Conservation (phyloP, 768 basidiomycete genomes). For the Trametes cinnabarina region DNA sequence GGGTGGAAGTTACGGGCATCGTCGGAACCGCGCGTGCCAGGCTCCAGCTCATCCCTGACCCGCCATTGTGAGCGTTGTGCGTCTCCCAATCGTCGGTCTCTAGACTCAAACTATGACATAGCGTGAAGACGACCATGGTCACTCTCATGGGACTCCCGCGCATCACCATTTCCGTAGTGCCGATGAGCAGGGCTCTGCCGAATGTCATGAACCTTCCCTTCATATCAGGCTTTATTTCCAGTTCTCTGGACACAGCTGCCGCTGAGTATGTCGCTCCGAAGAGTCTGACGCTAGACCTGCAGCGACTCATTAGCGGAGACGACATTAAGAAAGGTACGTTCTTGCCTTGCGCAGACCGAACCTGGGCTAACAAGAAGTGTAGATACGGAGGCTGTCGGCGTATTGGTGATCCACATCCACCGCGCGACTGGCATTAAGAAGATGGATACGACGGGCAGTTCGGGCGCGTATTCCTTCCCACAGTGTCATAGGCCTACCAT, state of each 20-base stretch:
- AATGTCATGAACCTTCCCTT: slow-evolving; percentile 80
- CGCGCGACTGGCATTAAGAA: slow-evolving; percentile 51
- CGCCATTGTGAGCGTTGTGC: slow-evolving; percentile 48
- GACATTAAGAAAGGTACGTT: slow-evolving; percentile 45
- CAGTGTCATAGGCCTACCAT: background rate
- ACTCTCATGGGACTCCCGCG: slow-evolving; percentile 72
- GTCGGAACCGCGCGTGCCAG: slow-evolving; percentile 61
- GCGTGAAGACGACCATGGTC: slow-evolving; percentile 47
- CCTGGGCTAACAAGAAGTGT: background rate
- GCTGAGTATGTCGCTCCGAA: slow-evolving; percentile 68
- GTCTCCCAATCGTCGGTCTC: background rate
- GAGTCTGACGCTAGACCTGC: slow-evolving; percentile 67
- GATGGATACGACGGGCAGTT: slow-evolving; percentile 37
- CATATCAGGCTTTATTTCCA: slow-evolving; percentile 66
- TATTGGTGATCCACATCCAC: slow-evolving; percentile 64
- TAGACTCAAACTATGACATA: slow-evolving; percentile 5
- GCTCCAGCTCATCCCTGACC: slow-evolving; percentile 71
- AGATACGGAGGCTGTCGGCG: slow-evolving; percentile 58
- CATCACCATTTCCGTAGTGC: slow-evolving; percentile 62
- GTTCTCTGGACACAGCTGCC: slow-evolving; percentile 59
- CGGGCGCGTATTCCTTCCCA: slow-evolving; percentile 26
- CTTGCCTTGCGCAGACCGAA: background rate
- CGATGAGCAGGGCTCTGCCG: slow-evolving; percentile 58
- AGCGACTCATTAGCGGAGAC: slow-evolving; percentile 57
- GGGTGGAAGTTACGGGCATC: slow-evolving; percentile 72